Percentiles rank a stretch among this genome's conserved stretches.
These are phyloP conservation scores for Peniophora sp. DNA, from an alignment of 1,284 basidiomycete genomes.

Conservation along the genomic window DNA sequence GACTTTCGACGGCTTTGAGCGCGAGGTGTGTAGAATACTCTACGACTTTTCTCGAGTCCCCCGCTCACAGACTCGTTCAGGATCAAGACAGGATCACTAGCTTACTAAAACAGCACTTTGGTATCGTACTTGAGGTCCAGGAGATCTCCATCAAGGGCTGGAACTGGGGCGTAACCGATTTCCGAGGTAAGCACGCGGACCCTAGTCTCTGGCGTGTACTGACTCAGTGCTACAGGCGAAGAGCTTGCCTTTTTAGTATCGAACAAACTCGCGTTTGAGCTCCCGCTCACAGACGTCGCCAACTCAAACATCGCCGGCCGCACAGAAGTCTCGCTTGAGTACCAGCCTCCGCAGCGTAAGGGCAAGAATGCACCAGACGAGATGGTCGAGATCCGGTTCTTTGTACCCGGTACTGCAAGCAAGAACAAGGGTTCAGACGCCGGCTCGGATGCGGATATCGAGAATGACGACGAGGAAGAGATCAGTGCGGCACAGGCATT, in stretches of 20 bases:
- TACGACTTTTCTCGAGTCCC: conserved; percentile 1
- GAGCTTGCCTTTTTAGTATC: conserved; percentile 89
- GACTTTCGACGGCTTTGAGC: conserved; percentile 91
- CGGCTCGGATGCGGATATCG: conserved; percentile 68
- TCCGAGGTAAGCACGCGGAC: conserved; percentile 61
- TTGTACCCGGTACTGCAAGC: conserved; percentile 82
- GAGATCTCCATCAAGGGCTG: conserved; percentile 92
- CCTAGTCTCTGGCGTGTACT: background rate
- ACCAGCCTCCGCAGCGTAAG: conserved; percentile 53
- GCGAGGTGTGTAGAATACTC: conserved; percentile 56
- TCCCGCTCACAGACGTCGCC: conserved; percentile 82
- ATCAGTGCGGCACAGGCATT: conserved; percentile 92
- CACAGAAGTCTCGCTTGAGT: conserved; percentile 97
- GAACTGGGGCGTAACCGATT: conserved; percentile 98
- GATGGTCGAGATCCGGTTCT: conserved; percentile 94
- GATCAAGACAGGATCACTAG: conserved; percentile 75
- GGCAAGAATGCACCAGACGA: conserved; percentile 64
- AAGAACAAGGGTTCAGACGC: conserved; percentile 61
- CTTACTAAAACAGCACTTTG: conserved; percentile 83
- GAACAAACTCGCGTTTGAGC: conserved; percentile 87
- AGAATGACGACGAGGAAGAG: conserved; percentile 63
- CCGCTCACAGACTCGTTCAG: conserved; percentile 29
- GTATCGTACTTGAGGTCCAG: conserved; percentile 75
- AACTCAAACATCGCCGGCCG: conserved; percentile 98
- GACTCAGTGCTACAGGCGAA: conserved; percentile 47